phyloP scores from a whole-genome alignment of 768 basidiomycete genomes.

The Russula ochroleuca region DNA sequence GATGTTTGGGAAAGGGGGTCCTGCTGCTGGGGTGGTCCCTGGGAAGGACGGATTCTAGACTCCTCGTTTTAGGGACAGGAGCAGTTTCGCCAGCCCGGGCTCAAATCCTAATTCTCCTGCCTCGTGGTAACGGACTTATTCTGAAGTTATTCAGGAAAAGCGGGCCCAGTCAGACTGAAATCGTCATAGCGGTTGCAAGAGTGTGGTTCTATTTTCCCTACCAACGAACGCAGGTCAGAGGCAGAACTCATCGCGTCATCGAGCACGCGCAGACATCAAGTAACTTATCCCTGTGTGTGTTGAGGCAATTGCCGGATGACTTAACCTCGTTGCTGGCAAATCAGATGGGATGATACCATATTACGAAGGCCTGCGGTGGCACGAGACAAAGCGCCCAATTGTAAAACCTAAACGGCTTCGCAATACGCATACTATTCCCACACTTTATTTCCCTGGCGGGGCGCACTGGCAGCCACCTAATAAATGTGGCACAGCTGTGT shows the following conservation, averaged over 20 bases:
- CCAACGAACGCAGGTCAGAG: not conserved
- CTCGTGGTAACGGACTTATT: not conserved
- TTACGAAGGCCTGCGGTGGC: not conserved
- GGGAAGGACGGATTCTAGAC: slow-evolving; percentile 28
- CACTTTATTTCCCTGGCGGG: not conserved
- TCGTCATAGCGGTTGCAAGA: not conserved
- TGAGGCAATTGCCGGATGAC: not conserved
- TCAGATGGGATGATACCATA: not conserved
- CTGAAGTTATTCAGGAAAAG: not conserved
- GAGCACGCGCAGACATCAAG: too few relatives aligned
- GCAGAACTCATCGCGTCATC: too few relatives aligned
- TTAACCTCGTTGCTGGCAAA: not conserved
- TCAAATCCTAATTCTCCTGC: not conserved
- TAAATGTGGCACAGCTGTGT: not conserved
- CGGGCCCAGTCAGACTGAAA: not conserved
- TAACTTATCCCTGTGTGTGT: too few relatives aligned
- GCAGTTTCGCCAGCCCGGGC: not conserved
- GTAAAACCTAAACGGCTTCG: not conserved
- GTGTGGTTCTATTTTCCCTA: not conserved
- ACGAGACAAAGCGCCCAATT: not conserved
- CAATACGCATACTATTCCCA: not conserved
- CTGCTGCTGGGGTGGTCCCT: slow-evolving; percentile 45
- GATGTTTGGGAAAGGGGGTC: slow-evolving; percentile 54
- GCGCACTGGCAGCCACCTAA: not conserved
- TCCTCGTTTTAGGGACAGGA: not conserved